These are phyloP conservation scores for Yamadazyma conglobata DNA, from an alignment of 1,139 yeast genomes.

Conservation along the genomic window DNA sequence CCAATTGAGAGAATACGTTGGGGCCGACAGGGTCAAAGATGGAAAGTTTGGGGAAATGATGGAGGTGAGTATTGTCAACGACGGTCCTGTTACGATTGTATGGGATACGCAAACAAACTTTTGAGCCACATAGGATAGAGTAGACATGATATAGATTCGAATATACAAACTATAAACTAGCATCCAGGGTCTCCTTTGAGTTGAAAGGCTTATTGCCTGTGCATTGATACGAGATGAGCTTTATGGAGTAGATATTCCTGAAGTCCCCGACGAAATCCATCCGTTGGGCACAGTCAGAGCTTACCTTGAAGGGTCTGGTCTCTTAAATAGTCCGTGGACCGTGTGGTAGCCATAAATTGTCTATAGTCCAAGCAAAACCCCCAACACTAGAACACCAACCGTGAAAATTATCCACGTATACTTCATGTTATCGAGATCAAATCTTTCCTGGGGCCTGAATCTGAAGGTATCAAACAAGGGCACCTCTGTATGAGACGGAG, in stretches of 20 bases:
- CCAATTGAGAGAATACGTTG: slow-evolving; percentile 50
- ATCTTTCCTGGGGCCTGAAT: slow-evolving; percentile 23
- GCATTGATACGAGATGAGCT: no score
- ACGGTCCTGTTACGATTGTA: slow-evolving; percentile 76
- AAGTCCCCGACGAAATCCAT: no score
- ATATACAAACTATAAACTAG: slow-evolving; percentile 2
- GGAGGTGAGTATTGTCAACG: slow-evolving; percentile 84
- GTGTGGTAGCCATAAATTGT: no score
- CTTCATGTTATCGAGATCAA: slow-evolving; percentile 19
- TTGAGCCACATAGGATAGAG: no score
- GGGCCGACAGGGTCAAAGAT: slow-evolving; percentile 65
- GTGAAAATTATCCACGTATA: slow-evolving; percentile 18
- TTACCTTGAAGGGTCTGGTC: no score
- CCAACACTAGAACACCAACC: slow-evolving; percentile 1
- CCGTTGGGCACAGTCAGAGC: no score
- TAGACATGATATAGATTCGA: slow-evolving; percentile 2
- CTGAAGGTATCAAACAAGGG: slow-evolving; percentile 17
- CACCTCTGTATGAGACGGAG: neutral
- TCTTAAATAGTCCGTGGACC: no score
- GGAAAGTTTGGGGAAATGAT: slow-evolving; percentile 97
- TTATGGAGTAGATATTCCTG: no score
- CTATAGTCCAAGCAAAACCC: slow-evolving; percentile 2
- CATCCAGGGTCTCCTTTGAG: no score
- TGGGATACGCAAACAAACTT: slow-evolving; percentile 50
- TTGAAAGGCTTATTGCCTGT: no score